phyloP scores from a whole-genome alignment of 202 grass and related monocot genomes.

The Musa balbisiana region DNA sequence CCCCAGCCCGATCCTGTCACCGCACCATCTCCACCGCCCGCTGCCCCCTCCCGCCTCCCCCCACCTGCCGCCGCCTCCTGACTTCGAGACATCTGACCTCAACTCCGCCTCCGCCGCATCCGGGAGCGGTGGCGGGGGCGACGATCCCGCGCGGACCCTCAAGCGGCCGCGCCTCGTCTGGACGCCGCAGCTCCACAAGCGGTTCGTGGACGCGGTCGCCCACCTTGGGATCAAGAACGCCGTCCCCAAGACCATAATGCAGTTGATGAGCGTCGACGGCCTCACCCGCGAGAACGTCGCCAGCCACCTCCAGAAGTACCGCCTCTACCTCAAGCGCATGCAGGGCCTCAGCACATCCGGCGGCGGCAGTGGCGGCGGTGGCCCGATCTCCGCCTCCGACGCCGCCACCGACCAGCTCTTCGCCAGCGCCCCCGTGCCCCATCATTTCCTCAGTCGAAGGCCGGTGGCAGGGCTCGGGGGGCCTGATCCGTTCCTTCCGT shows the following conservation, averaged over 20 bases:
- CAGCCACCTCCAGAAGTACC: constrained; percentile 97
- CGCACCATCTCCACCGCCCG: not conserved
- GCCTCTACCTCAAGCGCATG: constrained; percentile 98
- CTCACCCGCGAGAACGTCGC: constrained; percentile 98
- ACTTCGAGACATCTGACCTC: constrained; percentile 73
- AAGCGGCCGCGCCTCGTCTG: constrained; percentile 94
- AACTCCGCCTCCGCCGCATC: constrained; percentile 33
- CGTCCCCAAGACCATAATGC: constrained; percentile 99
- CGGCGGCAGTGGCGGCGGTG: not conserved
- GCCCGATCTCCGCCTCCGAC: constrained; percentile 30
- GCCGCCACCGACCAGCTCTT: constrained; percentile 80
- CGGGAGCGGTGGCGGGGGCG: constrained; percentile 9
- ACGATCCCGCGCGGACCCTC: constrained; percentile 80
- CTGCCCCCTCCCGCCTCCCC: constrained; percentile 53
- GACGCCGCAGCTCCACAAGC: constrained; percentile 99
- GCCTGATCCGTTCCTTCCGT: constrained; percentile 48
- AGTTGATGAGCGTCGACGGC: constrained; percentile 94
- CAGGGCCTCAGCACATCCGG: constrained; percentile 53
- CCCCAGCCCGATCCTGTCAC: not conserved
- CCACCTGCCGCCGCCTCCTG: constrained; percentile 50
- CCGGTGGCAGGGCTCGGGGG: constrained; percentile 16
- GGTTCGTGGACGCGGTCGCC: constrained; percentile 89
- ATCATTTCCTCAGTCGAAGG: constrained; percentile 45
- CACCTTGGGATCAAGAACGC: constrained; percentile 99
- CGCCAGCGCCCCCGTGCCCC: constrained; percentile 67